Conservation (phyloP, 345 rosid genomes). For the Dipteronia sinensis region DNA sequence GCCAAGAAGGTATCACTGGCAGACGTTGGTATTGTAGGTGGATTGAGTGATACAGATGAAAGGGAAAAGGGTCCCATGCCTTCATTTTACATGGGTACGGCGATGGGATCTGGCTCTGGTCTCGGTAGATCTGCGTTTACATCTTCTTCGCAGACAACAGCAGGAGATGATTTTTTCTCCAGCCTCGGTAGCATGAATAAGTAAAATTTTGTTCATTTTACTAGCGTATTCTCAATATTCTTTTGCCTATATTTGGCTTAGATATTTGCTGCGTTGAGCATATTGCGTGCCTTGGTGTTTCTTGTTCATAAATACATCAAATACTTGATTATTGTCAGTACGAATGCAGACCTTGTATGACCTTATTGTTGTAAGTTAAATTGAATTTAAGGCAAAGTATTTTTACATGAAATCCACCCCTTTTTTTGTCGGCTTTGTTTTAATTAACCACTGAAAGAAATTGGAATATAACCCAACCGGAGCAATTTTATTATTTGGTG, state of each 20-base stretch:
- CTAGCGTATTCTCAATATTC: slow-evolving; percentile 8
- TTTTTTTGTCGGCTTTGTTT: background rate
- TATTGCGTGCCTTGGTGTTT: slow-evolving; percentile 16
- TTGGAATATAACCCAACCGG: too few species aligned
- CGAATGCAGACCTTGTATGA: slow-evolving; percentile 2
- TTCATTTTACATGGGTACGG: slow-evolving; percentile 79
- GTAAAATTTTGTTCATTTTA: slow-evolving; percentile 32
- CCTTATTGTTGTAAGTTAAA: background rate
- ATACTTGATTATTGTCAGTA: slow-evolving; percentile 9
- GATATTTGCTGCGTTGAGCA: background rate
- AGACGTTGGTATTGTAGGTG: slow-evolving; percentile 84
- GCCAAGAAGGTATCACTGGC: slow-evolving; percentile 93
- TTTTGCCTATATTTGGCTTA: slow-evolving; percentile 17
- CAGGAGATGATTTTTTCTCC: slow-evolving; percentile 69
- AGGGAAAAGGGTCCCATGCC: slow-evolving; percentile 63
- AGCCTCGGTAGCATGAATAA: slow-evolving; percentile 61
- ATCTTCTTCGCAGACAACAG: slow-evolving; percentile 39
- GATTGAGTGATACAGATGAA: slow-evolving; percentile 58
- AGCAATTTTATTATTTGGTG: background rate
- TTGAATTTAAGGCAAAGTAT: background rate
- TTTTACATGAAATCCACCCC: background rate
- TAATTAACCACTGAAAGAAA: too few species aligned
- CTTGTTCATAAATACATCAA: slow-evolving; percentile 6
- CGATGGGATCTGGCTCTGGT: slow-evolving; percentile 86
- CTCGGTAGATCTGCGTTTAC: slow-evolving; percentile 63